Evolutionary conservation across 1,284 basidiomycete genomes (phyloP).

Genomic region (Boletus sp.): DNA sequence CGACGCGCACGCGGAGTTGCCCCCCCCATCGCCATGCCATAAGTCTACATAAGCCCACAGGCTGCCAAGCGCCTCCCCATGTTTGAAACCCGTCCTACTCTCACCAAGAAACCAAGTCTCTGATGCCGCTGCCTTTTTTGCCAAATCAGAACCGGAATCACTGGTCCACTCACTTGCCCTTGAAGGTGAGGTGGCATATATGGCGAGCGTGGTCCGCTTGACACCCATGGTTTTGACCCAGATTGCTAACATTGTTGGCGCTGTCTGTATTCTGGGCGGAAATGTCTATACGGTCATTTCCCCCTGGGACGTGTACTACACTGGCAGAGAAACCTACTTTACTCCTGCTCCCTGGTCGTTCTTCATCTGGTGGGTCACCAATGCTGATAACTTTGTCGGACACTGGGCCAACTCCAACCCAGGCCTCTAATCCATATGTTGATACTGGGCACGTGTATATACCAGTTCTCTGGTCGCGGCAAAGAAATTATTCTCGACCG

Average conservation of each 20-base stretch:
- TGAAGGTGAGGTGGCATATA: constrained; percentile 23
- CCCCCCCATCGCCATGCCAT: constrained; percentile 12
- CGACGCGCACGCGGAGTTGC: constrained; percentile 29
- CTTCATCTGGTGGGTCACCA: constrained; percentile 62
- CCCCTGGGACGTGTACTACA: constrained; percentile 62
- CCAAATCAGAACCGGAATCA: constrained; percentile 22
- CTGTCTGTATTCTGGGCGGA: constrained; percentile 76
- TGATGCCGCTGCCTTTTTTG: constrained; percentile 27
- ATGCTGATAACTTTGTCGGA: constrained; percentile 3
- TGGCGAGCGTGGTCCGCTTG: neutral
- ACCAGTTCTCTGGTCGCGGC: constrained; percentile 81
- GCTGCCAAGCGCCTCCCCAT: constrained; percentile 9
- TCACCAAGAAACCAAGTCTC: constrained; percentile 1
- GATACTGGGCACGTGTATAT: constrained; percentile 82
- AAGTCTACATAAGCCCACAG: constrained; percentile 28
- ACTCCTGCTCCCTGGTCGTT: constrained; percentile 88
- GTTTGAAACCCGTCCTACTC: constrained; percentile 13
- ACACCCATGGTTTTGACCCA: constrained; percentile 24
- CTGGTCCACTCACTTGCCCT: constrained; percentile 26
- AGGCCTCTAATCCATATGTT: constrained; percentile 84
- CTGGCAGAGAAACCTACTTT: constrained; percentile 82
- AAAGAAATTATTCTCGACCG: constrained; percentile 81
- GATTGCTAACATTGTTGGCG: constrained; percentile 77
- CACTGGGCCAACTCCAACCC: constrained; percentile 7
- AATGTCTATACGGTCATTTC: constrained; percentile 83